Conservation (phyloP, 805 yeast species). For the Candida peoriensis region DNA sequence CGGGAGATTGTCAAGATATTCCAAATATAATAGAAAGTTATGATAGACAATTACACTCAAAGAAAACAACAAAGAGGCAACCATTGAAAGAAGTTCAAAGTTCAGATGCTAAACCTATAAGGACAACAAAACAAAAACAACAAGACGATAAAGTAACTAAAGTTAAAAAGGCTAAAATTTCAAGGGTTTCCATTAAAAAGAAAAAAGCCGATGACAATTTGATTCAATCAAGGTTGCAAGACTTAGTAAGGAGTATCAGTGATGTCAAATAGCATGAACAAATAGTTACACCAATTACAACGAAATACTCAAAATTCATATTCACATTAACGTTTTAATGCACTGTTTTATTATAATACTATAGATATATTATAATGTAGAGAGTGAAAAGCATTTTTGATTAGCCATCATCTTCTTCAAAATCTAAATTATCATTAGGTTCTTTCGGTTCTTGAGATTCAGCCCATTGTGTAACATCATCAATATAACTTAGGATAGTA, state of each 20-base stretch:
- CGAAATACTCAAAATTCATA: slow-evolving; percentile 3
- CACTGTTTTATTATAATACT: slow-evolving; percentile 1
- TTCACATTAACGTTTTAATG: no score
- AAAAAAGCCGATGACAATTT: slow-evolving; percentile 11
- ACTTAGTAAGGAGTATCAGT: slow-evolving; percentile 17
- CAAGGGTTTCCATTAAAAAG: slow-evolving; percentile 9
- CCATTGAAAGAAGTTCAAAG: slow-evolving; percentile 1
- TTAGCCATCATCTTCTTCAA: slow-evolving; percentile 47
- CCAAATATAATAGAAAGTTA: slow-evolving; percentile 31
- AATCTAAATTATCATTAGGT: slow-evolving; percentile 70
- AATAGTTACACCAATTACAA: neutral
- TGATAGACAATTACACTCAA: slow-evolving; percentile 8
- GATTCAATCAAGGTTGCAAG: slow-evolving; percentile 19
- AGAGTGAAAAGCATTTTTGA: neutral
- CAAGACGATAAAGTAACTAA: neutral
- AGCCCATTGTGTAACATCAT: slow-evolving; percentile 97
- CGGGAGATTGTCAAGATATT: slow-evolving; percentile 62
- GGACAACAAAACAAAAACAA: neutral
- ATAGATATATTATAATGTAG: slow-evolving; percentile 1
- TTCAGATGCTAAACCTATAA: no score
- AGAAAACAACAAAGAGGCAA: slow-evolving; percentile 2
- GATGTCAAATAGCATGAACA: slow-evolving; percentile 11
- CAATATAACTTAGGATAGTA: slow-evolving; percentile 84
- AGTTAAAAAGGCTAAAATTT: slow-evolving; percentile 4
- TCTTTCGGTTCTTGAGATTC: slow-evolving; percentile 96